These are phyloP conservation scores for Astragalus membranaceus DNA, from an alignment of 306 rosid species.

Conservation along the genomic window DNA sequence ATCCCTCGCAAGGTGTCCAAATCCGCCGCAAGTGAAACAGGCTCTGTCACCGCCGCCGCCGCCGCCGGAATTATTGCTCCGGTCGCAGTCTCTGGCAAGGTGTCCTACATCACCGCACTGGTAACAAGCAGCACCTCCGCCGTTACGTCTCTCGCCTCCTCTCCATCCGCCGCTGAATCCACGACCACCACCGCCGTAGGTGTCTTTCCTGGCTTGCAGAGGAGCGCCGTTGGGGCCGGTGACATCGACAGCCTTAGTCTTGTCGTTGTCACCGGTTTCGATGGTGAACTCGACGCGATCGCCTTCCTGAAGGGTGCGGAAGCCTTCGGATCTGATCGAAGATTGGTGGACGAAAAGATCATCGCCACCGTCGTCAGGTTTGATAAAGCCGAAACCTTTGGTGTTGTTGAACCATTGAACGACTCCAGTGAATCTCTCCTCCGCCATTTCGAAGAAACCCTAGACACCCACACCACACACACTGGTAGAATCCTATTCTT, in stretches of 20 bases:
- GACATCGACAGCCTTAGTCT: conserved; percentile 73
- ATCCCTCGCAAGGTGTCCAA: conserved; percentile 72
- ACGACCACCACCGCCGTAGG: conserved; percentile 28
- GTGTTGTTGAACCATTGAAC: conserved; percentile 75
- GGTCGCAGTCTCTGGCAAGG: conserved; percentile 64
- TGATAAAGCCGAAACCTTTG: conserved; percentile 85
- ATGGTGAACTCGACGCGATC: conserved; percentile 68
- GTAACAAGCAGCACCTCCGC: conserved; percentile 44
- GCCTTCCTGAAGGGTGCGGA: conserved; percentile 55
- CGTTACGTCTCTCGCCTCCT: conserved; percentile 49
- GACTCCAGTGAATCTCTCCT: conserved; percentile 64
- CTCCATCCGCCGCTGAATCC: conserved; percentile 48
- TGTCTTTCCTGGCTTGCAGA: conserved; percentile 32
- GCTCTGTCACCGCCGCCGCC: conserved; percentile 37
- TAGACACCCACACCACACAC: background rate
- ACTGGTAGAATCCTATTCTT: background rate
- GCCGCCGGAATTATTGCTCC: conserved; percentile 20
- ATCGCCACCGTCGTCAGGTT: conserved; percentile 66
- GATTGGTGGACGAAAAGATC: conserved; percentile 92
- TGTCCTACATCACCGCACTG: conserved; percentile 67
- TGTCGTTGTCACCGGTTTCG: conserved; percentile 52
- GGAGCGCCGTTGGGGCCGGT: conserved; percentile 59
- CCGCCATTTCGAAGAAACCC: conserved; percentile 59
- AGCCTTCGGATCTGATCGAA: conserved; percentile 78
- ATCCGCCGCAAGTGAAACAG: conserved; percentile 55